phyloP scores from a whole-genome alignment of 257 asterid species.

The Solanum peruvianum region DNA sequence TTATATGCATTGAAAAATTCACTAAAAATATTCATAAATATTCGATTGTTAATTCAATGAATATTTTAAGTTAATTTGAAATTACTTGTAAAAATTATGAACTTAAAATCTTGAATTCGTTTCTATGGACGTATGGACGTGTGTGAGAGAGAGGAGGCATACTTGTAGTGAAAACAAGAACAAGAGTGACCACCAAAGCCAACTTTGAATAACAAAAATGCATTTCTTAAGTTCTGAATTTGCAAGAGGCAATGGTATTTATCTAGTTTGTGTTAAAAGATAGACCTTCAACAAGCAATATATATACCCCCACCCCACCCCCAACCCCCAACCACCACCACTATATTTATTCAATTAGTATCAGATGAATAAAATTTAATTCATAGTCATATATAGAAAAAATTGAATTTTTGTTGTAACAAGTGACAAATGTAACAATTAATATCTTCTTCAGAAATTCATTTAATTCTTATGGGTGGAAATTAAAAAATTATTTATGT shows the following conservation, averaged over 20 bases:
- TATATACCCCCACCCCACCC: too few species aligned
- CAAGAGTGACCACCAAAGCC: not conserved
- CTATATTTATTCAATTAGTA: not conserved
- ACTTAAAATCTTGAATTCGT: not conserved
- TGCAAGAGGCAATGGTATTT: not conserved
- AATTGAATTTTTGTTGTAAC: not conserved
- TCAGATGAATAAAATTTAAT: not conserved
- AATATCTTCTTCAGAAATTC: not conserved
- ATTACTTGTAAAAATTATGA: not conserved
- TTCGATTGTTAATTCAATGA: not conserved
- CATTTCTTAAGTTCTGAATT: not conserved
- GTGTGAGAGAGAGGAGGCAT: not conserved
- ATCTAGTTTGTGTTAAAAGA: not conserved
- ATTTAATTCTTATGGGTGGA: not conserved
- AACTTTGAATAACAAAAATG: not conserved
- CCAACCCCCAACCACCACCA: too few species aligned
- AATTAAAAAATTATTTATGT: not conserved
- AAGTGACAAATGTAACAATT: not conserved
- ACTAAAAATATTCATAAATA: too few species aligned
- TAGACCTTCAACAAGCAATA: not conserved
- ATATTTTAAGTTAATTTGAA: not conserved
- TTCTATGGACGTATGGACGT: rapidly evolving
- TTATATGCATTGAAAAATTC: too few species aligned
- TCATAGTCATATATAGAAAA: not conserved
- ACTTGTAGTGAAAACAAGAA: not conserved